Conservation (phyloP, 495 filamentous ascomycete species). For the Pyrenopolyporus hunteri region DNA sequence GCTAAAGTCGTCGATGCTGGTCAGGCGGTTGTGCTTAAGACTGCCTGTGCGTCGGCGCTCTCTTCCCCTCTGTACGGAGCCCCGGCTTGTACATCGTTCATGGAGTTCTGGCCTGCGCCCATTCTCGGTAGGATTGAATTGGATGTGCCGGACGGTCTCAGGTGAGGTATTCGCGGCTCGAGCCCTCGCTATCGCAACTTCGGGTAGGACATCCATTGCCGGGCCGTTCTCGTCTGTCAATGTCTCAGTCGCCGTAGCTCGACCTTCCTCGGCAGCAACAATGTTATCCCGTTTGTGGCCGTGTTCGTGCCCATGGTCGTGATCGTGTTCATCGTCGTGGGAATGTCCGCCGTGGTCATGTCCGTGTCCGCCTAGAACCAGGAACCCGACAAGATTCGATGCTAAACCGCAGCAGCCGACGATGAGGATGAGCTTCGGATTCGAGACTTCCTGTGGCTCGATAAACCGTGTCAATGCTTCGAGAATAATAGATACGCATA, state of each 20-base stretch:
- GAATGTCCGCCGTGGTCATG: constrained; percentile 67
- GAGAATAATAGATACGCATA: constrained; percentile 94
- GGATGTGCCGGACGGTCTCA: constrained; percentile 45
- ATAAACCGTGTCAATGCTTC: constrained; percentile 90
- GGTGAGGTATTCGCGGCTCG: constrained; percentile 36
- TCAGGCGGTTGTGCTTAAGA: constrained; percentile 55
- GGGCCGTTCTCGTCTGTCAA: constrained; percentile 40
- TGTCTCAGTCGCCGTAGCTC: constrained; percentile 22
- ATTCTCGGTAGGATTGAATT: constrained; percentile 35
- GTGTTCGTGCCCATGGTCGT: constrained; percentile 49
- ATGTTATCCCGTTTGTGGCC: constrained; percentile 43
- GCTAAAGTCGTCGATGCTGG: constrained; percentile 73
- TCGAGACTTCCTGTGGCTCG: constrained; percentile 82
- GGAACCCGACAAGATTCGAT: constrained; percentile 87
- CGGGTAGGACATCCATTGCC: constrained; percentile 52
- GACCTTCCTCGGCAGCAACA: constrained; percentile 39
- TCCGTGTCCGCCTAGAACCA: constrained; percentile 91
- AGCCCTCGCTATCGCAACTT: constrained; percentile 46
- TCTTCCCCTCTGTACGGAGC: constrained; percentile 46
- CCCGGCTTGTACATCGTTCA: constrained; percentile 44
- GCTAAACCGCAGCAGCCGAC: constrained; percentile 86
- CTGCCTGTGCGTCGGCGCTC: constrained; percentile 61
- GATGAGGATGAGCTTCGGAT: constrained; percentile 82
- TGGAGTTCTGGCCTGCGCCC: constrained; percentile 14
- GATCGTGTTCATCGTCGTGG: constrained; percentile 51